These are phyloP conservation scores for Termitomyces heimii DNA, from an alignment of 768 basidiomycete genomes.

Conservation along the genomic window DNA sequence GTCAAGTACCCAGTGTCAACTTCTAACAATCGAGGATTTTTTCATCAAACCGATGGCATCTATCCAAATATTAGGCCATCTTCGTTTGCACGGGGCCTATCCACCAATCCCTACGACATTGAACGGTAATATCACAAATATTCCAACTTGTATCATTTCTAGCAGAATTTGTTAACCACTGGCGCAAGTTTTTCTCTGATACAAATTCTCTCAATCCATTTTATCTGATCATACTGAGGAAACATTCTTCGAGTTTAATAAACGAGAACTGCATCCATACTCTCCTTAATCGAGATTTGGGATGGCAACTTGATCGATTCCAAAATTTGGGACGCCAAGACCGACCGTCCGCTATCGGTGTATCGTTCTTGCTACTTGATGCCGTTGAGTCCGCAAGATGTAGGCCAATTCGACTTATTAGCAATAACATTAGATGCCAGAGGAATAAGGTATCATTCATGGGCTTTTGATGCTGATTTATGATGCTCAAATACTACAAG, in stretches of 20 bases:
- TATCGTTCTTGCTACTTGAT: not conserved
- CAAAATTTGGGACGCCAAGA: not conserved
- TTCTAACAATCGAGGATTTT: no score
- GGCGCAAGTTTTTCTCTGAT: not conserved
- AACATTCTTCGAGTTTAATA: not conserved
- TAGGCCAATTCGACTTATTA: not conserved
- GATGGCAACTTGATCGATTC: not conserved
- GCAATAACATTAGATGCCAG: not conserved
- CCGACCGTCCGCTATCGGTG: not conserved
- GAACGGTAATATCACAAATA: no score
- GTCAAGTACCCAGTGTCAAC: no score
- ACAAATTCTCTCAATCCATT: not conserved
- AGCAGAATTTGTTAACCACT: not conserved
- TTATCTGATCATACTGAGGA: not conserved
- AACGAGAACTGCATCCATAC: not conserved
- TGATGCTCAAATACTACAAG: not conserved
- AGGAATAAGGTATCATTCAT: not conserved
- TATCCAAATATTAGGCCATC: not conserved
- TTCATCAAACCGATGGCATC: no score
- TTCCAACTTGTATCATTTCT: not conserved
- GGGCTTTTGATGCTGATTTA: not conserved
- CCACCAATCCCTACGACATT: not conserved
- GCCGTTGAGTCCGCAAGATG: not conserved
- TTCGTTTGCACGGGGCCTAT: not conserved
- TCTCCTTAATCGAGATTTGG: not conserved